Evolutionary conservation across 2,329 filamentous ascomycete genomes (phyloP), one percentile per base, ranked within the genome.

Genomic region (Colletotrichum tropicale): DNA sequence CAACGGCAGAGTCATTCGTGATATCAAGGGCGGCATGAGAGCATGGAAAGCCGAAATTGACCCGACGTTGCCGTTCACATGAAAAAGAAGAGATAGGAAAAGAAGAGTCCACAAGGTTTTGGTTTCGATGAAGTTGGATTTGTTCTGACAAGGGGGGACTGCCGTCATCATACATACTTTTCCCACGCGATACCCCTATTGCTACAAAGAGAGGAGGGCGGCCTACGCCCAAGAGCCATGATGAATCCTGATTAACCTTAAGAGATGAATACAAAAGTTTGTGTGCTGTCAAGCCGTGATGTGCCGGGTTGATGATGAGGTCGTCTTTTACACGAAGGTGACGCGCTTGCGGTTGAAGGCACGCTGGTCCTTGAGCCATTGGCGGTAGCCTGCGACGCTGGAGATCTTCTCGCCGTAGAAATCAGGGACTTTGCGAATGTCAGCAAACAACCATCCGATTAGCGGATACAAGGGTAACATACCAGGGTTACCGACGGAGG

Each of bases 351-450:
- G 96, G 88, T 98, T 98, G 87, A 98, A 99, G 12, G 96, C 96
- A 77, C 96, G 91, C 89, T 98, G 97, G 83, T 99, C 97, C 89
- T 98, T 98, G 81, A 99, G 87, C 97, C 97, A 99, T 84, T 95
- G 93, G 81, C 97, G 90, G 85, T 98, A 99, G 62, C 95, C 96
- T 70, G 93, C 90, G 26, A 98, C 95, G 81, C 96, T 98, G 67
- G 94, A 95, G 81, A 99, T 98, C 90, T 98, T 98, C 88, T 99
- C 97, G 81, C 97, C 97, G 82, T 99, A 99, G 86, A 98, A 99
- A 84, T 99, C 97, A 58, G 96, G 96, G 1, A 98, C 95, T 90
- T 7, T 10, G 12, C 5, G 24, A 16, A 13, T 18, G 34, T 75
- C 6, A 62, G 69, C 4, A 36, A 26, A 26, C 48, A 13, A 2